Evolutionary conservation across 1,284 basidiomycete genomes (phyloP), one percentile per base, ranked within the genome.

Genomic region (Rhodotorula mucilaginosa): DNA sequence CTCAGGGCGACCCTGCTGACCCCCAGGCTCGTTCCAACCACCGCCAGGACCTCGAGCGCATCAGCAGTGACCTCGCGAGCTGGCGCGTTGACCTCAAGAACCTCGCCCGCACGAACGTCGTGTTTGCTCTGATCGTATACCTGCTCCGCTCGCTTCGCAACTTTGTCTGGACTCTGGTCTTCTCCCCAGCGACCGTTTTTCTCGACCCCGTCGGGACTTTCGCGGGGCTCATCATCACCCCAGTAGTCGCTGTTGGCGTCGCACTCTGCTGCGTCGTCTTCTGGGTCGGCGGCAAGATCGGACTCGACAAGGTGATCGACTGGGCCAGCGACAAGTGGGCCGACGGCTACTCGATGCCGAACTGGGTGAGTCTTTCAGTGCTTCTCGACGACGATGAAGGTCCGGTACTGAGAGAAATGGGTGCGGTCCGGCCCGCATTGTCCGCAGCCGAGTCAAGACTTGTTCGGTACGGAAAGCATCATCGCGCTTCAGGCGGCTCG

Each of bases 121-220:
- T 58, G 10, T 31, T 58, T 48, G 56, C 69, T 18, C 66, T 67
- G 46, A 31, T 21, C 12, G 8, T 60, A 4, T 70, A 57, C 65
- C 15, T 70, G 18, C 48, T 26, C 31, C 39, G 51, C 23, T 44
- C 47, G 48, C 1, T 64, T 51, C 44, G 31, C n/a, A 26, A 34
- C 29, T 65, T 49, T 26, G 16, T 58, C 21, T 65, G 47, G 52
- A 67, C 69, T 2, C 47, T 71, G 19, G 8, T 67, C 47, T 49
- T 71, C 19, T 47, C 72, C 34, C 72, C 72, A 3, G 67, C 69
- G 15, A 58, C 72, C 19, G 49, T 56, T n/a, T 44, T 71, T 12
- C n/a, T 29, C 54, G 72, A 74, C 34, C 69, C 72, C 6, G 52
- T 71, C 29, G 58, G 58, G 13, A 73, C 71, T 3, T 1, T 21